Base-by-base conservation (phyloP, 2,329 filamentous ascomycete species). In the Penicillium sp. region DNA sequence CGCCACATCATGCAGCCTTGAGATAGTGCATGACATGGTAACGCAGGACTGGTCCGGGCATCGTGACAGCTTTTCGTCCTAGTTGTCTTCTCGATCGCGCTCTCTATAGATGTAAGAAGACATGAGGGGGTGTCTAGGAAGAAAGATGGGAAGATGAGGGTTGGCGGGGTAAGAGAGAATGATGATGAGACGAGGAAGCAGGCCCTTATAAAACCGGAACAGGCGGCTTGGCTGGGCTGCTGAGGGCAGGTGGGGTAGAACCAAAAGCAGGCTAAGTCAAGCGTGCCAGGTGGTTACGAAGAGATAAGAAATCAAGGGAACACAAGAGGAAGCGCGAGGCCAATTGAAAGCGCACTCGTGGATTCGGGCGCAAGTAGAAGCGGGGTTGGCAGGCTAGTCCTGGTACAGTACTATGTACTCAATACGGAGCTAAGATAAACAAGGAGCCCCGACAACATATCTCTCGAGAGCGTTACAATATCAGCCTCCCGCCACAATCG, bases 21-120 rank as follows among this genome's bases (percentile, higher is more conserved):
- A 35, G 31, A 3, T 5, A 35, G 31, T 35, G 31, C 31, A 11
- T 35, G 31, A 35, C 31, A 35, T 35, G 4, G 31, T 35, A 11
- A 5, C 31, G 4, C 4, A 35, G 31, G 31, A 35, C 31, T 35
- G 31, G 31, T 35, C 31, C 31, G 31, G 7, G 2, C 31, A 5
- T 35, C 31, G 31, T 5, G 31, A 35, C 31, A 35, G 31, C 31
- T 35, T 35, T 50, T 81, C 79, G 62, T 82, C 79, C 71, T 75
- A 81, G 55, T 78, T 74, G 29, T 76, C 75, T 41, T 76, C 76
- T 55, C 77, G 70, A 52, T 79, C 75, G 48, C 75, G 71, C 57
- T 80, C 77, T 73, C 75, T 72, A 68, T 78, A 76, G 29, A 70
- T 64, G 67, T 77, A 76, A 58, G 76, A 76, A 58, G 76, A 69